Base-by-base conservation (phyloP, 306 rosid species). In the Urtica urens region DNA sequence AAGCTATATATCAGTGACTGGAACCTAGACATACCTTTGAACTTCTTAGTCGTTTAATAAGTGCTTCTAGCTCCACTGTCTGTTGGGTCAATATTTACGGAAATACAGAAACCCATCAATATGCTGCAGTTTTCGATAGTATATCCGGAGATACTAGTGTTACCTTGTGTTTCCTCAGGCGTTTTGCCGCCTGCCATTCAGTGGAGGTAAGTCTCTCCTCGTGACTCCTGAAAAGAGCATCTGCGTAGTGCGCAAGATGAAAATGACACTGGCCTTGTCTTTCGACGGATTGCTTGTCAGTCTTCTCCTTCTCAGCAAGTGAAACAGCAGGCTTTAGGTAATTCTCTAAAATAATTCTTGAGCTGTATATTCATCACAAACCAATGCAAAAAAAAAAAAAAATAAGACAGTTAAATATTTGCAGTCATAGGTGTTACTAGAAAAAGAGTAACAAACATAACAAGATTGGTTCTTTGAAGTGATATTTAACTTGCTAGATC, bases 171-270 rank as follows among this genome's bases (percentile, higher is more conserved):
- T 81, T 81, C 75, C 95, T 78, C 59, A 88, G 58, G 46, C 73
- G 93, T 78, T 79, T 74, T 56, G 93, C 96, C 15, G 95, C 82
- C 68, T 80, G 93, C 96, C 96, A 83, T 68, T 83, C 96, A 60
- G 57, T 83, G 40, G 96, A 88, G 48, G 58, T 55, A 38, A 88
- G 93, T 47, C 96, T 80, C 51, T 88, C 96, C 70, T 88, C 95
- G 16, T 76, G 79, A 73, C 81, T 83, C 74, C 81, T 78, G 70
- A 80, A 88, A 46, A 88, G 64, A 55, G 88, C 95, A 74, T 80
- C 96, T 34, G 95, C 73, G 70, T 88, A 88, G 64, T 88, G 95
- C 51, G 96, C 96, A 30, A 88, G 88, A 60, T 83, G 93, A 74
- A 88, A 88, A 55, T 70, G 80, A 34, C 83, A 60, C 58, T 78